These are phyloP conservation scores for Phylloporus sp. DNA, from an alignment of 768 basidiomycete species.

Conservation along the genomic window DNA sequence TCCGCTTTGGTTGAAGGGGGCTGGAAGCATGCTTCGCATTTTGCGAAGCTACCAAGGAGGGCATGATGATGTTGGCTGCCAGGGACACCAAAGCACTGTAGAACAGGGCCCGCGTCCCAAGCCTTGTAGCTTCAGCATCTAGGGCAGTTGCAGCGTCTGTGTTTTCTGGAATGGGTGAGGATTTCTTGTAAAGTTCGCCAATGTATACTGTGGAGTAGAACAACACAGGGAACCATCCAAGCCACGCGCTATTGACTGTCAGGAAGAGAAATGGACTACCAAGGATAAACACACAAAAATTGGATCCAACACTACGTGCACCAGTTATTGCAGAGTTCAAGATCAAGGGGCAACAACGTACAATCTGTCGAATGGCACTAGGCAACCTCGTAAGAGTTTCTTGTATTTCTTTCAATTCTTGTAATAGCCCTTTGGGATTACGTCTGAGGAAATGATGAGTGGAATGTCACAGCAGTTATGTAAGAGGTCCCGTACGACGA, in stretches of 20 bases:
- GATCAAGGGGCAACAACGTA: slow-evolving; percentile 37
- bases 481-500: slow-evolving; percentile 23
- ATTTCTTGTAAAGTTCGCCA: slow-evolving; percentile 75
- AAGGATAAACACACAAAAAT: slow-evolving; percentile 57
- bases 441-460: slow-evolving; percentile 13
- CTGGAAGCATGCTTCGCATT: slow-evolving; percentile 9
- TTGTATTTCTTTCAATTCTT: slow-evolving; percentile 67
- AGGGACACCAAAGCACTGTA: slow-evolving; percentile 71
- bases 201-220: slow-evolving; percentile 89
- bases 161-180: slow-evolving; percentile 32
- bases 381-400: slow-evolving; percentile 67
- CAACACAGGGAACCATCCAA: slow-evolving; percentile 90
- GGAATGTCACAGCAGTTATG: not conserved
- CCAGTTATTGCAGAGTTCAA: slow-evolving; percentile 5
- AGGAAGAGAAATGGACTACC: not conserved
- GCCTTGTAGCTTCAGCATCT: slow-evolving; percentile 70
- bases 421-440: slow-evolving; percentile 28
- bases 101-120: slow-evolving; percentile 82
- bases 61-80: slow-evolving; percentile 62
- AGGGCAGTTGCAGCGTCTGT: slow-evolving; percentile 34
- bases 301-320: slow-evolving; percentile 63
- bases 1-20: slow-evolving; percentile 16
- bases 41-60: slow-evolving; percentile 49
- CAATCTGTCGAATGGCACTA: slow-evolving; percentile 72
- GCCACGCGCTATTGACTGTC: slow-evolving; percentile 56